phyloP scores from a whole-genome alignment of 208 protist species.

The Porcisia hertigi region DNA sequence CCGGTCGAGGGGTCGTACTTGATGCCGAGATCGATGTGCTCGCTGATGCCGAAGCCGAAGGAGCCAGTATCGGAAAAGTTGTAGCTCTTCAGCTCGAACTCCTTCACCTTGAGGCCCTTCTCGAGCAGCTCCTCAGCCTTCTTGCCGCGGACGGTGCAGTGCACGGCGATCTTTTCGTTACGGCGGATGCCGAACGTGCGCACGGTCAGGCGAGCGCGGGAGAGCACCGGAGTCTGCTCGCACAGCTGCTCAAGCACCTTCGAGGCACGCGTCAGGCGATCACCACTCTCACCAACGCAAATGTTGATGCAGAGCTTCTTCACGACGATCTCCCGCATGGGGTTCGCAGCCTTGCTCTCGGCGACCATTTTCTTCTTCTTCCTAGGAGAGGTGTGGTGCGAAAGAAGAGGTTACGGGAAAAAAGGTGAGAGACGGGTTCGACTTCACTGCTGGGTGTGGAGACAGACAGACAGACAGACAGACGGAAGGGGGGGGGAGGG shows the following conservation, averaged over 20 bases:
- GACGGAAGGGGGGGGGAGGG: not conserved
- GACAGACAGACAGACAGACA: no score
- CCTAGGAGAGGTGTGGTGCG: slow-evolving; percentile 22
- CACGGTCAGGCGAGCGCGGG: slow-evolving; percentile 98
- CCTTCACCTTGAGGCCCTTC: slow-evolving; percentile 98
- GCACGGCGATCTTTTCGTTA: slow-evolving; percentile 99
- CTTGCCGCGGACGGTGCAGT: slow-evolving; percentile 99
- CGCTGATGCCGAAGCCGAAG: slow-evolving; percentile 99
- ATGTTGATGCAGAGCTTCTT: slow-evolving; percentile 99
- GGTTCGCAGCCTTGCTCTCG: slow-evolving; percentile 92
- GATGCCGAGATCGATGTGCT: slow-evolving; percentile 99
- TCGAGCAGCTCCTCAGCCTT: slow-evolving; percentile 99
- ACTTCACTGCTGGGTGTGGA: not conserved
- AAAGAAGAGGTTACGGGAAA: not conserved
- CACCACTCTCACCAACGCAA: slow-evolving; percentile 99
- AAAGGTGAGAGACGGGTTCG: no score
- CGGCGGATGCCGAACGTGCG: slow-evolving; percentile 99
- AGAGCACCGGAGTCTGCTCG: slow-evolving; percentile 98
- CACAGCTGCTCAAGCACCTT: slow-evolving; percentile 99
- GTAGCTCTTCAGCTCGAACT: slow-evolving; percentile 97
- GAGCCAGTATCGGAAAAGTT: slow-evolving; percentile 98
- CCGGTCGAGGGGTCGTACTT: slow-evolving; percentile 99
- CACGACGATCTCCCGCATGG: slow-evolving; percentile 98
- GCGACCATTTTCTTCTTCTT: slow-evolving; percentile 52
- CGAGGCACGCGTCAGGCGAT: slow-evolving; percentile 98